Evolutionary conservation across 129 eudicot genomes (phyloP).

Genomic region (Flaveria brownii): DNA sequence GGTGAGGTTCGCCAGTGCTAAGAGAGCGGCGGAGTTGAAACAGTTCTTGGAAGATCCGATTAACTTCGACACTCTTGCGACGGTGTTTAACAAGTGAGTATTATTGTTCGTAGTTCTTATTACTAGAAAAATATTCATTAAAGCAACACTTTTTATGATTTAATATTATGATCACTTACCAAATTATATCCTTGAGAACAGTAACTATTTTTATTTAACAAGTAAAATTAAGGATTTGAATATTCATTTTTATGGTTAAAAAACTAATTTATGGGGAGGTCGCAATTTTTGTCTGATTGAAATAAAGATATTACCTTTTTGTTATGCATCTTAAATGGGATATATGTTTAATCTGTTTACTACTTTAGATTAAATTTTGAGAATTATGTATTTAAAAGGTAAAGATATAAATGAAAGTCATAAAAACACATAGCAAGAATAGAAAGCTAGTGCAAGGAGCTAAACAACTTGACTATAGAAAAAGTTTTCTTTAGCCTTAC

Average conservation of each 20-base stretch:
- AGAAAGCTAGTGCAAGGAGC: neutral
- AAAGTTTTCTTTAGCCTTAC: slow-evolving; percentile 17
- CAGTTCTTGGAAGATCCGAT: slow-evolving; percentile 51
- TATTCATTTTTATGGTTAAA: too few relatives aligned
- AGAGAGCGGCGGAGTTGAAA: slow-evolving; percentile 60
- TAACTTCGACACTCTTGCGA: slow-evolving; percentile 49
- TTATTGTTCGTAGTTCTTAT: neutral
- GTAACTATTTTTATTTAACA: too few relatives aligned
- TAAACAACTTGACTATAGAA: slow-evolving; percentile 17
- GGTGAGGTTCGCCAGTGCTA: slow-evolving; percentile 49
- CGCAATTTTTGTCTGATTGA: too few relatives aligned
- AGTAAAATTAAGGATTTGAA: too few relatives aligned
- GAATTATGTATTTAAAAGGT: neutral
- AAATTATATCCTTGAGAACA: too few relatives aligned
- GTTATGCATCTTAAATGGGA: neutral
- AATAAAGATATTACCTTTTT: neutral
- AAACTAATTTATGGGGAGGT: too few relatives aligned
- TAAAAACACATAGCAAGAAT: neutral
- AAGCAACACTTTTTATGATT: too few relatives aligned
- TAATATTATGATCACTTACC: too few relatives aligned
- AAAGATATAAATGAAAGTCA: slow-evolving; percentile 1
- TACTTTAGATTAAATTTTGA: neutral
- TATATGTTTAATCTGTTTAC: neutral
- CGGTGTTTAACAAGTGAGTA: slow-evolving; percentile 62
- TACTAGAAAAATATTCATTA: neutral